Evolutionary conservation across 2,329 filamentous ascomycete genomes (phyloP), one percentile per base, ranked within the genome.

Genomic region (Colletotrichum liriopes): DNA sequence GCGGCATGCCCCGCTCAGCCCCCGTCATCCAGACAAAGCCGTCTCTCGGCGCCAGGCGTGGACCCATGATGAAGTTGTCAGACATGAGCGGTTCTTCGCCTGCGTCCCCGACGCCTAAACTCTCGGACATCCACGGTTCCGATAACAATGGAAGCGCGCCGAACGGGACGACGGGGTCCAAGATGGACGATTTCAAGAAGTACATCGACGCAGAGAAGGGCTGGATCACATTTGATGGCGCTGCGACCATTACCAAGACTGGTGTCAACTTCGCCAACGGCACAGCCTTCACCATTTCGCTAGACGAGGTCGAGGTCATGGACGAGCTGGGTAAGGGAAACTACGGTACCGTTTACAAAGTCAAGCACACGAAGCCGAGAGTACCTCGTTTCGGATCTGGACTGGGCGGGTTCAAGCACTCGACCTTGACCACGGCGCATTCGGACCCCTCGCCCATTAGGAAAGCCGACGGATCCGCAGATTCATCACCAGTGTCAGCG

Each of bases 301-400:
- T 99, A 52, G 96, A 99, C 79, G 96, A 99, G 81, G 93, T 99
- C 7, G 94, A 98, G 77, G 96, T 94, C 1, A 81, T 98, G 70
- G 94, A 96, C 73, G 96, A 99, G 84, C 86, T 99, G 16, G 96
- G 96, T 58, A 99, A 98, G 83, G 96, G 96, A 51, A 99, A 99
- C 81, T 99, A 99, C 78, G 96, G 96, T 72, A 98, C 96, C 1
- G 96, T 99, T 5, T 98, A 97, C 88, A 98, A 96, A 82, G 96
- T 98, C 69, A 91, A 93, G 77, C 96, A 99, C 83, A 91, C 93
- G 68, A 92, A 94, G 78, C 88, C 87, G 16, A 82, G 83, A 62
- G 82, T 85, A 23, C 89, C 89, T 0, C 86, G 90, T 45, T 91
- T 92, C 72, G 89, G 90, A 1, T 85, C 86, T 62, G 90, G 90